Evolutionary conservation across 768 basidiomycete species (phyloP), one percentile per base, ranked within the genome.

Genomic region (Myochromella boudieri): DNA sequence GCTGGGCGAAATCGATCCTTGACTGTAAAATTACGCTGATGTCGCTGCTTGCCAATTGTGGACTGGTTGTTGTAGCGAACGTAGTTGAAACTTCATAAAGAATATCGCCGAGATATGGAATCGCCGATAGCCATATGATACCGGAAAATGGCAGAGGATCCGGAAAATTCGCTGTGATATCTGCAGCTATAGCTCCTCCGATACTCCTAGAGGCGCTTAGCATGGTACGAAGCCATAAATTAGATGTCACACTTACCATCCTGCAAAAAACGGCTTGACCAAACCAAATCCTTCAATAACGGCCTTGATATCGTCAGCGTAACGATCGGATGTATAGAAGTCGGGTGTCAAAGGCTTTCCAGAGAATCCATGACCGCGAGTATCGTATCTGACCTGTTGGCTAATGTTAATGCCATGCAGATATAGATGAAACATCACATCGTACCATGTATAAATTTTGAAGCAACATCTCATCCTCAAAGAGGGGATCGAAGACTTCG

Each of bases 311-410:
- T 69, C 67, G n/a, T 63, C 62, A 18, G 65, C 68, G 41, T 61
- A 64, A 20, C 59, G 46, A 41, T 49, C 55, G 26, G 61, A 65
- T 17, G 53, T 54, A 52, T 66, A 61, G 3, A 57, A 63, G 29
- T 57, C 61, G 8, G 52, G 29, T 6, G 49, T 59, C 18, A 49
- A 40, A 10, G 66, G 66, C 42, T 67, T 67, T 22, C 64, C 67
- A 46, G 65, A 67, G 41, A 59, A 59, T 7, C 68, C 68, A 54
- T 68, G 60, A 4, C 66, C 67, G 12, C 68, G 56, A 34, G 59
- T 59, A 38, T 70, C 68, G 51, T 66, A 70, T 2, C 65, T 60
- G 20, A 69, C 63, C 65, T 69, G 25, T 21, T 29, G 17, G 21
- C 27, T 37, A 7, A 21, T 27, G 34, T 37, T 6, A 15, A 31